Base-by-base conservation (phyloP, 768 basidiomycete genomes). In the Exsudoporus frostii region DNA sequence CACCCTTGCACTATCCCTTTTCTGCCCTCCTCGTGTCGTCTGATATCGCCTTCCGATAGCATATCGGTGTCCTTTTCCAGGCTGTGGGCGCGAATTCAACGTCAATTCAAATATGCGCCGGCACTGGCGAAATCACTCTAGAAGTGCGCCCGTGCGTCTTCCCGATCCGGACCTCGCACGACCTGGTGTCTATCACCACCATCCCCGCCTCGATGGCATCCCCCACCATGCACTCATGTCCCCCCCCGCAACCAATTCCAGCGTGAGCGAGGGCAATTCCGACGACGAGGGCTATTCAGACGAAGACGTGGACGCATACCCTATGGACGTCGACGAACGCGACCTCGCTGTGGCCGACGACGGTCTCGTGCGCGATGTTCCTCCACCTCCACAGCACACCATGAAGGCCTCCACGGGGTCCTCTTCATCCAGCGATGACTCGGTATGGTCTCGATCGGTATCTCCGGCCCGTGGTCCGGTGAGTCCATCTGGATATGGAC, bases 61-160 rank as follows among this genome's bases (percentile, higher is more conserved):
- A 19, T 89, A 86, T 71, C 76, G 79, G 38, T 91, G 89, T 60
- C 85, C 86, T 5, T 86, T 75, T 75, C 85, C 84, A 7, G 79
- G 82, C 39, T 90, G 88, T 65, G 85, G 84, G 36, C 79, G 86
- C 32, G 81, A 85, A 54, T 91, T 91, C 71, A 90, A 89, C 57
- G 90, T 90, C 43, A 88, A 89, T 65, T 88, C 86, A 0, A 92
- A 91, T 66, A 91, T 90, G 89, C 79, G 89, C 29, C 75, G 89
- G 6, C 89, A 91, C 61, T 85, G 83, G 65, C 76, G 87, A 41
- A 90, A 87, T 65, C 88, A 90, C 55, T 71, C 68, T 0, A 33
- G 66, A 47, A 69, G 61, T 45, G 59, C 59, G 0, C 54, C 69
- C 22, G 45, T 59, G 9, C 65, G 57, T 46, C 40, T 68, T 0